Conservation (phyloP, 2,329 filamentous ascomycete genomes). For the Mollisia scopiformis region DNA sequence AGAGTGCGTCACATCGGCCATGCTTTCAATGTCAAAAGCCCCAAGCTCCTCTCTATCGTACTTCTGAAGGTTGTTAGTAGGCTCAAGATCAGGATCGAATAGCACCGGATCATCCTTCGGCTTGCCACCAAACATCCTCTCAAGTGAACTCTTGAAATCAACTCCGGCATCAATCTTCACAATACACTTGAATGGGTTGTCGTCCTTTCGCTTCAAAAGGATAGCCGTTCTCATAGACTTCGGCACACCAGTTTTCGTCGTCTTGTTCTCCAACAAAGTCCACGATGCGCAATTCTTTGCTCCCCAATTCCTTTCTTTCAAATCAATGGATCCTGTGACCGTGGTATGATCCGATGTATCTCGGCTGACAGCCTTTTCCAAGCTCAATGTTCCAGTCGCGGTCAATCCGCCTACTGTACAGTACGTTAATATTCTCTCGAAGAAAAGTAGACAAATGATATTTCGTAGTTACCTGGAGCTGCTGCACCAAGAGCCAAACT, state of each 20-base stretch:
- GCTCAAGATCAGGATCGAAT: constrained; percentile 21
- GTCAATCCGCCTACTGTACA: constrained; percentile 1
- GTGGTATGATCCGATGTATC: constrained; percentile 4
- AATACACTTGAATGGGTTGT: constrained; percentile 34
- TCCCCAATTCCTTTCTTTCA: constrained; percentile 23
- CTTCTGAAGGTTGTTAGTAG: constrained; percentile 19
- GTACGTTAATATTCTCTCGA: too few species aligned
- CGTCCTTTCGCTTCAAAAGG: constrained; percentile 30
- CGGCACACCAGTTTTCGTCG: constrained; percentile 29
- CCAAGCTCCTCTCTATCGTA: constrained; percentile 24
- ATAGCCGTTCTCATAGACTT: constrained; percentile 27
- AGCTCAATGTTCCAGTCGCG: not conserved
- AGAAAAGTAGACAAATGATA: too few species aligned
- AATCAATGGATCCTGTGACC: constrained; percentile 26
- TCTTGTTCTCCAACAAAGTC: constrained; percentile 33
- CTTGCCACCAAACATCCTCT: constrained; percentile 31
- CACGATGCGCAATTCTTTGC: constrained; percentile 27
- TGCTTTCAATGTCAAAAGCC: constrained; percentile 12
- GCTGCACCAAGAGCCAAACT: not conserved
- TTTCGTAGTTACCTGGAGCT: too few species aligned
- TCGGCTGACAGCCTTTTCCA: constrained; percentile 2
- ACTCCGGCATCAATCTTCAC: constrained; percentile 34
- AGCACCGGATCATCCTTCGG: constrained; percentile 24
- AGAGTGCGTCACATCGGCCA: constrained; percentile 8
- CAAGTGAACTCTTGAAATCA: constrained; percentile 27